These are phyloP conservation scores for Starmera quercuum DNA, from an alignment of 805 yeast genomes.

Conservation along the genomic window DNA sequence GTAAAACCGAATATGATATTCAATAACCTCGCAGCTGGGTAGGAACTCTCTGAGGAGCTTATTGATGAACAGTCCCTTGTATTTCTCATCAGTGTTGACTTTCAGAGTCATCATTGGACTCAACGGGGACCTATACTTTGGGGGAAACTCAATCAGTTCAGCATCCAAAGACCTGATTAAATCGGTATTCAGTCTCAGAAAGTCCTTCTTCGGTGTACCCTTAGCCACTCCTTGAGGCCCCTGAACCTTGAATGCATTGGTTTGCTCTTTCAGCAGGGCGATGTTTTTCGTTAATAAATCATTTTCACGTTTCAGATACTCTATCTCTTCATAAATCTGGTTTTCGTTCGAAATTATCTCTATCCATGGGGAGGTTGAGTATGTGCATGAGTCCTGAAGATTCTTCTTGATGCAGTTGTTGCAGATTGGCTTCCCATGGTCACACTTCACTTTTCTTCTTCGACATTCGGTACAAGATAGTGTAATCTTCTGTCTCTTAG, in stretches of 20 bases:
- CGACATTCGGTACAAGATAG: constrained; percentile 14
- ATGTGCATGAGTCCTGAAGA: constrained; percentile 7
- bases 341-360: constrained; percentile 13
- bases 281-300: constrained; percentile 11
- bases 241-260: neutral
- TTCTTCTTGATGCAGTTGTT: constrained; percentile 11
- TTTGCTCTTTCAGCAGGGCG: constrained; percentile 5
- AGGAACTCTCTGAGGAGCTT: constrained; percentile 2
- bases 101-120: constrained; percentile 4
- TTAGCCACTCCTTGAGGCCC: neutral
- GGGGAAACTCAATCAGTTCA: neutral
- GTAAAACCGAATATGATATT: constrained; percentile 7
- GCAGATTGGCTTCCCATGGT: constrained; percentile 13
- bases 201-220: neutral
- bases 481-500: constrained; percentile 13
- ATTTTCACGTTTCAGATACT: constrained; percentile 11
- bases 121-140: constrained; percentile 3
- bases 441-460: constrained; percentile 18
- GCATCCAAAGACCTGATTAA: neutral
- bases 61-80: constrained; percentile 1
- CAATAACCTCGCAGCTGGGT: constrained; percentile 8
- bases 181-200: neutral
- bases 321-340: constrained; percentile 14
- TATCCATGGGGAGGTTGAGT: constrained; percentile 16
- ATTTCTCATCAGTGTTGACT: constrained; percentile 2